Base-by-base conservation (phyloP, 371 early-diverging fungal species). In the Basidiobolus heterosporus region DNA sequence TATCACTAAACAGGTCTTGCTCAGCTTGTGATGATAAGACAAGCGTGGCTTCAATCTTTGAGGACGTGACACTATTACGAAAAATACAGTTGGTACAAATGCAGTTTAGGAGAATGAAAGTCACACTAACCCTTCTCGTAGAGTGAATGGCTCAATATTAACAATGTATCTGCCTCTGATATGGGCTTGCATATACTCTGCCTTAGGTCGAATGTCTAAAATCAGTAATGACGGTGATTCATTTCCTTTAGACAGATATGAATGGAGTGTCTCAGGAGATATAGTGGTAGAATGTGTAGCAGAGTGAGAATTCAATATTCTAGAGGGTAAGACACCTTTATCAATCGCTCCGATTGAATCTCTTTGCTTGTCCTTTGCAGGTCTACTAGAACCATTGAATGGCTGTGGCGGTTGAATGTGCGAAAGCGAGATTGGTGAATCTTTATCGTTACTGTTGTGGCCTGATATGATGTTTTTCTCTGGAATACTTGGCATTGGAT, bases 131-230 rank as follows among this genome's bases (percentile, higher is more conserved):
- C 64, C 68, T 42, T 67, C 62, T 20, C 63, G 57, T 7, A 84
- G 52, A 11, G 74, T 65, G n/a, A 70, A 41, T 0, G 92, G 92
- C 38, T 91, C 89, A 9, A 94, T 64, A 44, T 88, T 81, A 3
- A 88, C 79, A 14, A 80, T 57, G 58, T 70, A 64, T 37, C 52
- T 59, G 57, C 82, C 75, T 41, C 73, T 74, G 23, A 93, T 77
- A 30, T 75, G 84, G 1, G 85, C 88, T 48, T 62, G 55, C 1
- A 64, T 58, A 60, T 68, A 88, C 47, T 79, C 69, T 6, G 73
- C 69, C 30, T 73, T 64, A 5, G 74, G 68, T 21, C 94, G 71
- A 14, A 91, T 73, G 62, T 94, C 94, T 44, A 94, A 52, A n/a
- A 93, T 48, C 22, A 94, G 58, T 1, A 91, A 55, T 3, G 57